Conservation (phyloP, 768 basidiomycete genomes). For the Gymnopilus dilepis region DNA sequence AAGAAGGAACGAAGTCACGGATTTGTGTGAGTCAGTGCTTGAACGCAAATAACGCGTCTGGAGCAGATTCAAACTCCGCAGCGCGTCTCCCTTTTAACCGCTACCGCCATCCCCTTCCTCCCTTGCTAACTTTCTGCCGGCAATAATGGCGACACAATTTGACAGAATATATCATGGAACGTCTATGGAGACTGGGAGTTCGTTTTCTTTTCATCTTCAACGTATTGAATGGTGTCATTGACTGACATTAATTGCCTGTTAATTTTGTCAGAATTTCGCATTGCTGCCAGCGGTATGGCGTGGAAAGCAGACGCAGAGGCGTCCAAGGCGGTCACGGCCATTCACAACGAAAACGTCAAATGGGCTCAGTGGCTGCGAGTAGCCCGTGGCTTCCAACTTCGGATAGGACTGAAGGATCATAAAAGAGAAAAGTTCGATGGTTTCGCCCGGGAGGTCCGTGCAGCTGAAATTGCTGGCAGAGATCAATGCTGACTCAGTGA, state of each 20-base stretch:
- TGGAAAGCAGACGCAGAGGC: constrained; percentile 82
- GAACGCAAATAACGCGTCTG: constrained; percentile 34
- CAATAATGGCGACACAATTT: constrained; percentile 70
- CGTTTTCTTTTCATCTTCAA: constrained; percentile 40
- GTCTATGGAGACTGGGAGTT: constrained; percentile 79
- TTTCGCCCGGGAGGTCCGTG: constrained; percentile 83
- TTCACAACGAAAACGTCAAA: constrained; percentile 77
- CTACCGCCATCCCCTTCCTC: constrained; percentile 23
- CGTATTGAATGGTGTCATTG: not conserved
- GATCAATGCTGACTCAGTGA: not conserved
- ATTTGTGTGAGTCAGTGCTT: no score
- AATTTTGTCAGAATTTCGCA: constrained; percentile 72
- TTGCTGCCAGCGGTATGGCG: constrained; percentile 89
- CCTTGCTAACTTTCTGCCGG: constrained; percentile 7
- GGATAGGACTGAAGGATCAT: constrained; percentile 80
- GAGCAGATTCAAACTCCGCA: constrained; percentile 45
- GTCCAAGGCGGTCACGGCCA: constrained; percentile 59
- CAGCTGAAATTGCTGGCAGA: not conserved
- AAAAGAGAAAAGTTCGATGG: constrained; percentile 90
- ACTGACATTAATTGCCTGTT: constrained; percentile 16
- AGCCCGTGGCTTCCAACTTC: constrained; percentile 89
- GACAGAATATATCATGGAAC: constrained; percentile 84
- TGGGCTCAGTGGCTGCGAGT: constrained; percentile 93
- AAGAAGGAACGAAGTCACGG: no score
- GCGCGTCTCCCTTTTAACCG: constrained; percentile 42